A percentile compares a stretch with the other conserved stretches of the same genome.
Conservation (phyloP, 345 rosid species). For the Mercurialis annua region DNA sequence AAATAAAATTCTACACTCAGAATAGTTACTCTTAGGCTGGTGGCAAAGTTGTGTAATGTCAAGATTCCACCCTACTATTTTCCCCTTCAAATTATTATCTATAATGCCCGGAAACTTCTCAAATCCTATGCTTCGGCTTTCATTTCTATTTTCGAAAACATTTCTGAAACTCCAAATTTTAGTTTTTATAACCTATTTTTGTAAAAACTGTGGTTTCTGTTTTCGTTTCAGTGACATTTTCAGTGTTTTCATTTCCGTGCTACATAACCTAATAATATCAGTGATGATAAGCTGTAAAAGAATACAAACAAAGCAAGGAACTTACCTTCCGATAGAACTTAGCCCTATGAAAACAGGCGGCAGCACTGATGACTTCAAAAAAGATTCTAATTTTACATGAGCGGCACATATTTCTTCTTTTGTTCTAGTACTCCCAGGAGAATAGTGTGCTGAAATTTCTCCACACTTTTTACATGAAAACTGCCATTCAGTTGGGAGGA, state of each 20-base stretch:
- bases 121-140: no score
- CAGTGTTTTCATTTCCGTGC: no score
- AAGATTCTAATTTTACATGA: conserved; percentile 55
- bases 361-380: conserved; percentile 40
- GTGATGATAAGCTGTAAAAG: not conserved
- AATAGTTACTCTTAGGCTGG: conserved; percentile 5
- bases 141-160: no score
- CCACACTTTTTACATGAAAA: conserved; percentile 70
- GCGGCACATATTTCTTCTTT: conserved; percentile 45
- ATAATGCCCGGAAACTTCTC: no score
- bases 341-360: conserved; percentile 66
- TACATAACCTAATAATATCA: no score
- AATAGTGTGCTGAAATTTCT: conserved; percentile 34
- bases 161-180: no score
- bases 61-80: not conserved
- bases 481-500: conserved; percentile 77
- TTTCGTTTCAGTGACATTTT: no score
- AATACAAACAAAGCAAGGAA: conserved; percentile 16
- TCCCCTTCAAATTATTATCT: not conserved
- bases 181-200: no score
- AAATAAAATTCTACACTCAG: not conserved
- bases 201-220: no score
- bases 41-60: not conserved
- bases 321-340: conserved; percentile 84
- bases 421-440: conserved; percentile 22